These are phyloP conservation scores for Thermothielavioides terrestris DNA, from an alignment of 495 filamentous ascomycete genomes.

Conservation along the genomic window DNA sequence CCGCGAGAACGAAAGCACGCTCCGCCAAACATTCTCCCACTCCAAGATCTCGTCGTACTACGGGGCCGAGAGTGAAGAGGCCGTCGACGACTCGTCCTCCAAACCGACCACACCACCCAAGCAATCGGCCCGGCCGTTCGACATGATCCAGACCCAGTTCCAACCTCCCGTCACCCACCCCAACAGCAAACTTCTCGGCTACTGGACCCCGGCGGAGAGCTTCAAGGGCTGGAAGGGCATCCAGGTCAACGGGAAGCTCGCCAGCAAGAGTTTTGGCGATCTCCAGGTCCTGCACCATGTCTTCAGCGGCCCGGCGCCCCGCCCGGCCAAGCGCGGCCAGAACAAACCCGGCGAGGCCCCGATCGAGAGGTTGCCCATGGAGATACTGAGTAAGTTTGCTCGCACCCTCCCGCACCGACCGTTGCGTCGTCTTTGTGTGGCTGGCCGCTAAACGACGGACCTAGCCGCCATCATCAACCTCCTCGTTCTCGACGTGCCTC, in stretches of 20 bases:
- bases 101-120: conserved; percentile 11
- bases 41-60: conserved; percentile 54
- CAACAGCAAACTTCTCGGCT: conserved; percentile 43
- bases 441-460: not conserved
- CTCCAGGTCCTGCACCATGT: conserved; percentile 50
- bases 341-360: conserved; percentile 33
- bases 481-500: conserved; percentile 65
- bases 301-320: conserved; percentile 38
- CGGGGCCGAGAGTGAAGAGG: conserved; percentile 30
- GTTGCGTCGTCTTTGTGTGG: not conserved
- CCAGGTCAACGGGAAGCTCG: conserved; percentile 52
- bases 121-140: conserved; percentile 9
- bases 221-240: conserved; percentile 69
- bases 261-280: conserved; percentile 67
- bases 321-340: conserved; percentile 20
- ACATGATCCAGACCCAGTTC: conserved; percentile 44
- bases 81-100: conserved; percentile 26
- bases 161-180: conserved; percentile 37
- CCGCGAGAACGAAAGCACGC: conserved; percentile 42
- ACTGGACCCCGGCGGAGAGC: conserved; percentile 62
- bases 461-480: conserved; percentile 68
- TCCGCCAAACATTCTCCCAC: conserved; percentile 65
- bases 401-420: not conserved
- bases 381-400: conserved; percentile 60
- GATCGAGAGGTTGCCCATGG: conserved; percentile 61